A percentile compares a stretch with the other conserved stretches of the same genome.
Evolutionary conservation across 805 yeast genomes (phyloP).

Genomic region (Wickerhamomyces strasburgensis): DNA sequence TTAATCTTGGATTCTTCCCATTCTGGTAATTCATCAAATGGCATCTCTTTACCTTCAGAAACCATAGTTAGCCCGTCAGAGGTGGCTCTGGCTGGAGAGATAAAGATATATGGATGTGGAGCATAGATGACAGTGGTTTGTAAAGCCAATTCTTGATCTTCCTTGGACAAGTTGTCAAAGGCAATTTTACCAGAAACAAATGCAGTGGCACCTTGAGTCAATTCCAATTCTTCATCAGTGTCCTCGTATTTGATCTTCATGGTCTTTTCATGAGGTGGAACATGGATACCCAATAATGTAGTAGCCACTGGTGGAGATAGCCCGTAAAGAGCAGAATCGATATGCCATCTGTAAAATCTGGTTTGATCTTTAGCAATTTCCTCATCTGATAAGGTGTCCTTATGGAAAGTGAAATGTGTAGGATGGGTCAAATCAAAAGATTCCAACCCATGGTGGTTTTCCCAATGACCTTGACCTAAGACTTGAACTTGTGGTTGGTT

Average conservation of each 20-base stretch:
- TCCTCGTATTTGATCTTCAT: slow-evolving; percentile 65
- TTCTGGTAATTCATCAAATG: slow-evolving; percentile 64
- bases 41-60: slow-evolving; percentile 67
- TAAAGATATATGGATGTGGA: slow-evolving; percentile 88
- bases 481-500: slow-evolving; percentile 86
- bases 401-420: slow-evolving; percentile 77
- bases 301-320: slow-evolving; percentile 85
- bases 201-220: slow-evolving; percentile 85
- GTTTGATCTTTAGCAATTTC: slow-evolving; percentile 61
- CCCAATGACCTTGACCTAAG: slow-evolving; percentile 73
- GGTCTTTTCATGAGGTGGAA: slow-evolving; percentile 62
- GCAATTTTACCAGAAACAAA: slow-evolving; percentile 84
- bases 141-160: slow-evolving; percentile 70
- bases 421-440: slow-evolving; percentile 71
- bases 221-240: slow-evolving; percentile 55
- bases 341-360: slow-evolving; percentile 90
- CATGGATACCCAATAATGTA: slow-evolving; percentile 76
- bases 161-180: slow-evolving; percentile 57
- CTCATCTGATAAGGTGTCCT: slow-evolving; percentile 54
- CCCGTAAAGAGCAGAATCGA: slow-evolving; percentile 83
- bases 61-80: slow-evolving; percentile 85
- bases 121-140: slow-evolving; percentile 82
- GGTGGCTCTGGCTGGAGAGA: slow-evolving; percentile 75
- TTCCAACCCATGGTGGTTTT: slow-evolving; percentile 50
- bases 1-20: slow-evolving; percentile 82